Percentiles rank a stretch among this genome's conserved stretches.
phyloP scores from a whole-genome alignment of 768 basidiomycete genomes.

The Leccinum subgranulosum region DNA sequence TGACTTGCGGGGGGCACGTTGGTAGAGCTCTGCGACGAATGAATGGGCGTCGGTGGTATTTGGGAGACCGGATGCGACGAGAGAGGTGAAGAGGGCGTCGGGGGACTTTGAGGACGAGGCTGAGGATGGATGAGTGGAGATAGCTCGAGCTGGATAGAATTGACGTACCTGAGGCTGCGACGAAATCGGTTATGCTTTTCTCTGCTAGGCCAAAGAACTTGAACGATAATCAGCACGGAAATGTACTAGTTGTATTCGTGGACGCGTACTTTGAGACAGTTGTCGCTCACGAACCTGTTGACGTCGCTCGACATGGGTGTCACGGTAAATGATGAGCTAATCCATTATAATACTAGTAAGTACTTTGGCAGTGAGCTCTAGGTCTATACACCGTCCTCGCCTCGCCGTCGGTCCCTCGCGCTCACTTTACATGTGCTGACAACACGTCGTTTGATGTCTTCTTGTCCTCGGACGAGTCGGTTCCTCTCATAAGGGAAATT shows the following conservation, averaged over 20 bases:
- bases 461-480: background rate
- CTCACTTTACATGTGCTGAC: no score
- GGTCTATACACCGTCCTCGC: no score
- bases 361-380: no score
- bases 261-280: slow-evolving; percentile 58
- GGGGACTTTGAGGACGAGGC: slow-evolving; percentile 84
- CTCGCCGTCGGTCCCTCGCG: no score
- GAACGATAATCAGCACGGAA: background rate
- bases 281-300: slow-evolving; percentile 75
- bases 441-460: no score
- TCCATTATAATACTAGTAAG: background rate
- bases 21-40: slow-evolving; percentile 77
- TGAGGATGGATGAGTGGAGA: slow-evolving; percentile 5
- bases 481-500: background rate
- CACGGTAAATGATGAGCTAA: background rate
- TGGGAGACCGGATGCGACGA: slow-evolving; percentile 77
- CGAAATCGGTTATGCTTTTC: slow-evolving; percentile 80
- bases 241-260: background rate
- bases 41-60: slow-evolving; percentile 74
- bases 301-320: slow-evolving; percentile 58
- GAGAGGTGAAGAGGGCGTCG: slow-evolving; percentile 70
- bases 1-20: slow-evolving; percentile 71
- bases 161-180: slow-evolving; percentile 74
- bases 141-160: background rate
- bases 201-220: slow-evolving; percentile 86